Conservation (phyloP, 1,284 basidiomycete species). For the Malassezia obtusa region DNA sequence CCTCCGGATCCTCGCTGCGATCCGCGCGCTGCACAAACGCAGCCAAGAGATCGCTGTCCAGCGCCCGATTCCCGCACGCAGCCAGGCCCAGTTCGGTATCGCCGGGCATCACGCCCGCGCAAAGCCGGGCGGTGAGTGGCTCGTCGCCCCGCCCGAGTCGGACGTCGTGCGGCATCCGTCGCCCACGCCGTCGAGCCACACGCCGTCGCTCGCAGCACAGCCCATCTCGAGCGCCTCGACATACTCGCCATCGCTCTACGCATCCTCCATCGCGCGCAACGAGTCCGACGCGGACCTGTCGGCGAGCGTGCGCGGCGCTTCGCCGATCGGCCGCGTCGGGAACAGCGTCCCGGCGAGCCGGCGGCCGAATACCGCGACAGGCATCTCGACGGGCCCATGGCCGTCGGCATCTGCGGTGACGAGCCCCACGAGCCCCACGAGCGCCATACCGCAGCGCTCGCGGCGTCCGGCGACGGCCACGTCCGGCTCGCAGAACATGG, state of each 20-base stretch:
- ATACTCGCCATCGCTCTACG: too few relatives aligned
- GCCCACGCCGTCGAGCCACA: conserved; percentile 27
- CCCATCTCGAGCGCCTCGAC: too few relatives aligned
- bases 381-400: conserved; percentile 13
- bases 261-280: conserved; percentile 9
- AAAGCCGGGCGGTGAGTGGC: too few relatives aligned
- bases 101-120: neutral
- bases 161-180: conserved; percentile 2
- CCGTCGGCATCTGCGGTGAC: neutral
- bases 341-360: too few relatives aligned
- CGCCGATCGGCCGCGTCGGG: too few relatives aligned
- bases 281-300: too few relatives aligned
- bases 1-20: conserved; percentile 38
- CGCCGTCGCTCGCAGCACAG: too few relatives aligned
- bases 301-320: too few relatives aligned
- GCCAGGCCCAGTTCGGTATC: conserved; percentile 1
- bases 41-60: conserved; percentile 18
- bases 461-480: conserved; percentile 3
- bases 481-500: conserved; percentile 8
- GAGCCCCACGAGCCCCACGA: neutral
- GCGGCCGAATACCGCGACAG: conserved; percentile 33
- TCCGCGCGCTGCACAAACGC: conserved; percentile 39
- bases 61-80: conserved; percentile 4
- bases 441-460: neutral
- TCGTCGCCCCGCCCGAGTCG: conserved; percentile 15